Percentiles rank a stretch among this genome's conserved stretches.
Evolutionary conservation across 257 asterid species (phyloP).

Genomic region (Plantago major): DNA sequence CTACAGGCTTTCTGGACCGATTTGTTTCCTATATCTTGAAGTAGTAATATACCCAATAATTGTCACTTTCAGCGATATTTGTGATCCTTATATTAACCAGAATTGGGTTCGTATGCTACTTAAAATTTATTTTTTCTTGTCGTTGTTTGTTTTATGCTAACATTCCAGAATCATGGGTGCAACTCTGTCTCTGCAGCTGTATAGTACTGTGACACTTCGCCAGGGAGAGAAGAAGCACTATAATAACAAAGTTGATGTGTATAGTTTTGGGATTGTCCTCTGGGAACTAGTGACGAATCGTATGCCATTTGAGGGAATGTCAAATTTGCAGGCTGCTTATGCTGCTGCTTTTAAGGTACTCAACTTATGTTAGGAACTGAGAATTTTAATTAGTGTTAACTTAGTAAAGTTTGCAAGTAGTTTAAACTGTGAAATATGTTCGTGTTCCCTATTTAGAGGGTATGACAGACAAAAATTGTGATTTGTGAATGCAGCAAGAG

Average conservation of each 20-base stretch:
- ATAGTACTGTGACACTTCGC: slow-evolving; percentile 95
- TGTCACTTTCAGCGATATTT: background rate
- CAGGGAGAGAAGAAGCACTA: slow-evolving; percentile 98
- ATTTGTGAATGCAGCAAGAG: slow-evolving; percentile 76
- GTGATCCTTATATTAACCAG: background rate
- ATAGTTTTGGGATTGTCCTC: slow-evolving; percentile 91
- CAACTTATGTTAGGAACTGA: background rate
- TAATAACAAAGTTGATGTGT: slow-evolving; percentile 89
- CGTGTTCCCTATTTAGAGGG: background rate
- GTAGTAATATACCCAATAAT: background rate
- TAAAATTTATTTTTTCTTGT: background rate
- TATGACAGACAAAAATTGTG: slow-evolving; percentile 4
- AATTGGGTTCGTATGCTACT: background rate
- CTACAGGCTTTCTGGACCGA: background rate
- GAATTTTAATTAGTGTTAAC: background rate
- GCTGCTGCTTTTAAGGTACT: slow-evolving; percentile 98
- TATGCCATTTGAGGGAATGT: slow-evolving; percentile 98
- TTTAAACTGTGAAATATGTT: background rate
- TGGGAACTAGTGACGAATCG: slow-evolving; percentile 91
- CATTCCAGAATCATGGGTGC: slow-evolving; percentile 6
- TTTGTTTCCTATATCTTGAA: background rate
- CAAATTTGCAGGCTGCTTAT: slow-evolving; percentile 97
- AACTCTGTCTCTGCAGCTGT: slow-evolving; percentile 59
- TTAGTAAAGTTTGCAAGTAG: background rate
- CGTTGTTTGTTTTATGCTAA: background rate